Conservation (phyloP, 768 basidiomycete genomes). For the Pleurotus salmoneostramineus region DNA sequence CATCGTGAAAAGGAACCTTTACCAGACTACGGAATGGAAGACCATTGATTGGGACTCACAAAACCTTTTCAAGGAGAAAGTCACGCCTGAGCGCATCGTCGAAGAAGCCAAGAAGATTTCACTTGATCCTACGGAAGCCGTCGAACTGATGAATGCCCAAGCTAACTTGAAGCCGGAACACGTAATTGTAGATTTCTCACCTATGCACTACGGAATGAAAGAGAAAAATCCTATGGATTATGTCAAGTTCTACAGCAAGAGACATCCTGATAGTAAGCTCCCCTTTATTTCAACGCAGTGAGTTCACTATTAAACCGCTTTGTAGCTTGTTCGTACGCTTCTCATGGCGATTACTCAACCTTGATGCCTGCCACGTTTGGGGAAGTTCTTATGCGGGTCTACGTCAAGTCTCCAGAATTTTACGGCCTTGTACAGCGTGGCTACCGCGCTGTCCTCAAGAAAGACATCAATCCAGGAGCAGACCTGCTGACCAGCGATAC, state of each 20-base stretch:
- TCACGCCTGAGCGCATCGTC: slow-evolving; percentile 42
- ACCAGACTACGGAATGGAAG: slow-evolving; percentile 67
- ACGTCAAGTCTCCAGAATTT: slow-evolving; percentile 50
- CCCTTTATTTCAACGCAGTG: not conserved
- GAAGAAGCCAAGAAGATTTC: slow-evolving; percentile 28
- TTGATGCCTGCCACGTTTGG: slow-evolving; percentile 64
- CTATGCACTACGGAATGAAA: slow-evolving; percentile 78
- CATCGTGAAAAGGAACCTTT: slow-evolving; percentile 61
- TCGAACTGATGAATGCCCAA: slow-evolving; percentile 12
- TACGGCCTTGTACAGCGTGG: not conserved
- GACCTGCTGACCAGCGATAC: not conserved
- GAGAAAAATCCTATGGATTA: slow-evolving; percentile 63
- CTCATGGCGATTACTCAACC: slow-evolving; percentile 56
- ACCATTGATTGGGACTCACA: slow-evolving; percentile 36
- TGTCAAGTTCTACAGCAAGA: slow-evolving; percentile 74
- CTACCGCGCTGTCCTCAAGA: not conserved
- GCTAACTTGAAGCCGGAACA: slow-evolving; percentile 39
- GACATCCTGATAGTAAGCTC: slow-evolving; percentile 48
- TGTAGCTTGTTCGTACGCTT: slow-evolving; percentile 40
- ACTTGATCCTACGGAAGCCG: slow-evolving; percentile 14
- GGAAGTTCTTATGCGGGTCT: slow-evolving; percentile 67
- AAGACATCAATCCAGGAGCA: not conserved
- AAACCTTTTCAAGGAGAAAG: slow-evolving; percentile 27
- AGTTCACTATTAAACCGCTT: not conserved
- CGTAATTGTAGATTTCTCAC: slow-evolving; percentile 59